Conservation (phyloP, 768 basidiomycete genomes). For the Leccinum uliginosum region DNA sequence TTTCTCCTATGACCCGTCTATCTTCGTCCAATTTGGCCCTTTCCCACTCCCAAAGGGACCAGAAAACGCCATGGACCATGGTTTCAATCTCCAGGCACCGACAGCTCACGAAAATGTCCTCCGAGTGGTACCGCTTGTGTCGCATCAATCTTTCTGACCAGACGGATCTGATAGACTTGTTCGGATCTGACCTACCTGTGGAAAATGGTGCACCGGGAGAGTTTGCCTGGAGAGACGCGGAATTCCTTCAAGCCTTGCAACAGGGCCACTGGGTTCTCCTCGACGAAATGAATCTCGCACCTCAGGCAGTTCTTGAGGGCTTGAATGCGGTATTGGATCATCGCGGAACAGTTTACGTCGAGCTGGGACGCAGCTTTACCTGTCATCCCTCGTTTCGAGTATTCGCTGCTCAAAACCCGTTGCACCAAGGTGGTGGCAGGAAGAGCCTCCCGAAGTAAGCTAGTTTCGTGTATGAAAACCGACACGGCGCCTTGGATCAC, state of each 20-base stretch:
- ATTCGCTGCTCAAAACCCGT: slow-evolving; percentile 96
- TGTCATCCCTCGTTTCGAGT: slow-evolving; percentile 93
- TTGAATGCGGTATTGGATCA: slow-evolving; percentile 96
- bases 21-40: slow-evolving; percentile 58
- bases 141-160: slow-evolving; percentile 98
- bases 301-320: slow-evolving; percentile 94
- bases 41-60: slow-evolving; percentile 70
- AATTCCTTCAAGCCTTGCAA: slow-evolving; percentile 89
- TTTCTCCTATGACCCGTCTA: slow-evolving; percentile 32
- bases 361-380: slow-evolving; percentile 82
- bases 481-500: slow-evolving; percentile 87
- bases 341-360: slow-evolving; percentile 90
- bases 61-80: slow-evolving; percentile 27
- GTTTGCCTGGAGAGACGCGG: slow-evolving; percentile 97
- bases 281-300: slow-evolving; percentile 98
- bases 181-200: slow-evolving; percentile 93
- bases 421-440: slow-evolving; percentile 92
- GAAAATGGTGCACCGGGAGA: slow-evolving; percentile 89
- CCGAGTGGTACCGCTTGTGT: slow-evolving; percentile 78
- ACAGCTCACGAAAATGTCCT: slow-evolving; percentile 86
- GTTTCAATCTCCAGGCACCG: slow-evolving; percentile 83
- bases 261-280: slow-evolving; percentile 97
- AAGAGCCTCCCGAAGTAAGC: slow-evolving; percentile 95
- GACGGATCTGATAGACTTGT: slow-evolving; percentile 93
- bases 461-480: slow-evolving; percentile 76